Base-by-base conservation (phyloP, 2,329 filamentous ascomycete species). In the Polychaeton citri region DNA sequence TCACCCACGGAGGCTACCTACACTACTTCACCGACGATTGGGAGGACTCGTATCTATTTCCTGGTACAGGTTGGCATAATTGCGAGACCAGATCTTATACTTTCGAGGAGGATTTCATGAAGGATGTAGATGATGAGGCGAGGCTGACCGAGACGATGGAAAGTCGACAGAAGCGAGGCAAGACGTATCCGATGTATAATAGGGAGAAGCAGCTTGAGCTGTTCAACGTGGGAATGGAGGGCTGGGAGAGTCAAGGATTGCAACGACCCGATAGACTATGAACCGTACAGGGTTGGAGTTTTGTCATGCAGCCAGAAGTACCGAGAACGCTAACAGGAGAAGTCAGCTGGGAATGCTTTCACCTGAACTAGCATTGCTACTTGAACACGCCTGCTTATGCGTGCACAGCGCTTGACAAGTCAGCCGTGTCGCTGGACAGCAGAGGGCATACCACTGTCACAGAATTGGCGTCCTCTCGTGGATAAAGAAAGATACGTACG, bases 21-120 rank as follows among this genome's bases (percentile, higher is more conserved):
- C 35, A 33, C 17, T 37, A 33, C 21, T 33, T 37, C 30, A 37
- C 35, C 8, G 21, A 33, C 10, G 35, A 37, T 13, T 37, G 35
- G 35, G 35, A 37, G n/a, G 35, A 33, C 2, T 26, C 35, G 6
- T 21, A 16, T 12, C 7, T 3, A 10, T 26, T 8, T 16, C 19
- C 35, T 9, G 35, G 35, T 3, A 37, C 35, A 3, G 35, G 35
- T 16, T 37, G 35, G 35, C 9, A 7, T 9, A 37, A 37, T 17
- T 37, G 35, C 19, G 35, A 37, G 30, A 33, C 20, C 18, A 28
- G 30, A 31, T 28, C 20, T 10, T 37, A 33, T 28, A 18, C 13
- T 6, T 37, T 37, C 9, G 16, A 37, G 21, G 17, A 30, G 8
- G 35, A 26, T 33, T 5, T 13, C 16, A 30, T 28, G 30, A 19